These are phyloP conservation scores for Trametes villosa DNA, from an alignment of 768 basidiomycete species.

Conservation along the genomic window DNA sequence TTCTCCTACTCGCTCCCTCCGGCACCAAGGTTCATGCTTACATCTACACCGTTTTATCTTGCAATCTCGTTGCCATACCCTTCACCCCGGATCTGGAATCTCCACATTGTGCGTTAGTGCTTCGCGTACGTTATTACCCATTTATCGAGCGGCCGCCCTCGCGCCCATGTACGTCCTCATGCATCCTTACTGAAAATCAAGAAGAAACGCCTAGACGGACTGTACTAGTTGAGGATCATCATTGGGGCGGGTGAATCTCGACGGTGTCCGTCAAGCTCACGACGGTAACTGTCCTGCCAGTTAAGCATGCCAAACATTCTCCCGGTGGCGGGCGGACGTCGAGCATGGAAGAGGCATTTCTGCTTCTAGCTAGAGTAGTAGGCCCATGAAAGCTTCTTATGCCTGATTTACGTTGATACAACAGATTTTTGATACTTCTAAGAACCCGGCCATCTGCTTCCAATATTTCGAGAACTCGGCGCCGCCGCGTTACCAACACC, in stretches of 20 bases:
- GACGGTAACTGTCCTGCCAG: too few relatives aligned
- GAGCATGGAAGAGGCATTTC: too few relatives aligned
- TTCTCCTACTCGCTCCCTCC: neutral
- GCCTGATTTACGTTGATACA: slow-evolving; percentile 6
- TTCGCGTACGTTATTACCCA: neutral
- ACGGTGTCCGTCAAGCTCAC: too few relatives aligned
- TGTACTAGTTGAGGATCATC: too few relatives aligned
- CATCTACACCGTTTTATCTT: neutral
- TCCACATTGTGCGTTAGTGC: neutral
- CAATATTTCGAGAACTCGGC: too few relatives aligned
- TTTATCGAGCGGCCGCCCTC: neutral
- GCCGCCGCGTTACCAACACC: neutral
- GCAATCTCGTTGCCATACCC: neutral
- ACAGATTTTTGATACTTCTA: slow-evolving; percentile 4
- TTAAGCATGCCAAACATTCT: too few relatives aligned
- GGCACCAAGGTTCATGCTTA: neutral
- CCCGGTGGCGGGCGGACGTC: too few relatives aligned
- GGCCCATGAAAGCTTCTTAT: neutral
- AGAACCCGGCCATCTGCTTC: neutral
- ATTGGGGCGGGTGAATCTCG: too few relatives aligned
- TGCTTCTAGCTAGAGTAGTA: too few relatives aligned
- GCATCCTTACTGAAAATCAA: too few relatives aligned
- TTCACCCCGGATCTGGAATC: neutral
- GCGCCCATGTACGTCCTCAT: too few relatives aligned
- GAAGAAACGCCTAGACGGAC: too few relatives aligned